Evolutionary conservation across 352 stramenopile genomes (phyloP), one percentile per base, ranked within the genome.

Genomic region (Pythium guiyangense): DNA sequence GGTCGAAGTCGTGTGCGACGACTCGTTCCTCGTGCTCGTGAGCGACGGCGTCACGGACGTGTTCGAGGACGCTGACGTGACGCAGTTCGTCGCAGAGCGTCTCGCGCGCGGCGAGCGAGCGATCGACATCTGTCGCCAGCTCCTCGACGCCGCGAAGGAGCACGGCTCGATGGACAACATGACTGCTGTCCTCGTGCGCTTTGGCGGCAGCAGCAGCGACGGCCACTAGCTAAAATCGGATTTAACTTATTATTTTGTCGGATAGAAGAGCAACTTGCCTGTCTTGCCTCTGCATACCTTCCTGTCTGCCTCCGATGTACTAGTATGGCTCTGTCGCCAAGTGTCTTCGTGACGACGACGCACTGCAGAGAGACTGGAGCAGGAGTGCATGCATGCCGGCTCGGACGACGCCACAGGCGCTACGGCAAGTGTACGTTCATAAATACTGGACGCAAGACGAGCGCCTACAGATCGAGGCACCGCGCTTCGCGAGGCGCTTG

Each of bases 131-230:
- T 86, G 79, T 64, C 77, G 77, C 54, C 70, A 71, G 51, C 52
- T 93, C 26, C 66, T 93, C 14, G 75, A 88, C n/a, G 64, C 85
- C 46, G 79, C 80, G 25, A 90, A 90, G 60, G 56, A 59, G 31
- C 71, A 78, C 53, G 80, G 79, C 29, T 80, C 83, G 44, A 81
- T 82, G 69, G 83, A 93, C 73, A 93, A 93, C 65, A 90, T 93
- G 80, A 91, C 79, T 25, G 79, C 71, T 29, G 75, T 90, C 53
- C 73, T 93, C 58, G 77, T 93, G 40, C 71, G 77, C 77, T 86
- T 90, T 39, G 74, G 69, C 46, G 69, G 31, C 31, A 37, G 5
- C 29, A 34, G 9, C 29, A 9, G 9, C 29, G 5, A 34, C 31
- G 31, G 12, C 8, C 31, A 37, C 31, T 2, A 37, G 31, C 8